Percentiles rank a stretch among this genome's conserved stretches.
phyloP scores from a whole-genome alignment of 345 rosid species.

The Boechera retrofracta region DNA sequence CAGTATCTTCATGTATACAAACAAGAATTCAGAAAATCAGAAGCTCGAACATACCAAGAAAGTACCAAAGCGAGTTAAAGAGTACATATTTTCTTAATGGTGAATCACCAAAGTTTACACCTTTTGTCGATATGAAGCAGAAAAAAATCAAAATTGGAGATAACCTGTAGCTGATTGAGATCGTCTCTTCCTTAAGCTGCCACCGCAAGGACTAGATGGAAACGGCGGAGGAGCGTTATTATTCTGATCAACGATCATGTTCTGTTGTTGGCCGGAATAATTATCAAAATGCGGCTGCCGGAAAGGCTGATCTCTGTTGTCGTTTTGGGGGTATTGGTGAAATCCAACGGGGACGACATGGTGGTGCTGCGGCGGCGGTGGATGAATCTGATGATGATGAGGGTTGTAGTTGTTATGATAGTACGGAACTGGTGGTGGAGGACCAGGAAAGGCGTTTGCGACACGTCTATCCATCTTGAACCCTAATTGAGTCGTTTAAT shows the following conservation, averaged over 20 bases:
- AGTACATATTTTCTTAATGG: not conserved
- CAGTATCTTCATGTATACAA: slow-evolving; percentile 50
- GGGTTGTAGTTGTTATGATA: slow-evolving; percentile 42
- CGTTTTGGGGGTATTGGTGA: slow-evolving; percentile 41
- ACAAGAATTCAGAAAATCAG: not conserved
- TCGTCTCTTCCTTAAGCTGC: slow-evolving; percentile 56
- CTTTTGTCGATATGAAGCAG: not conserved
- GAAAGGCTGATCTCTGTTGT: slow-evolving; percentile 43
- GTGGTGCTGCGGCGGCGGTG: slow-evolving; percentile 38
- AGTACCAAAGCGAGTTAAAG: not conserved
- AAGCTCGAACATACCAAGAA: slow-evolving; percentile 1
- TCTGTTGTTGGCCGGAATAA: slow-evolving; percentile 43
- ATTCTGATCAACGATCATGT: slow-evolving; percentile 44
- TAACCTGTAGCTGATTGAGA: slow-evolving; percentile 49
- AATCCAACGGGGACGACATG: slow-evolving; percentile 39
- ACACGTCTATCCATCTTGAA: slow-evolving; percentile 37
- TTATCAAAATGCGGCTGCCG: slow-evolving; percentile 45
- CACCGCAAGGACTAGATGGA: slow-evolving; percentile 42
- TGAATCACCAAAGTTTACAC: slow-evolving; percentile 9
- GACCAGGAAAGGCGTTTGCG: slow-evolving; percentile 33
- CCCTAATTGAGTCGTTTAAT: not conserved
- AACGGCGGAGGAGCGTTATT: slow-evolving; percentile 40
- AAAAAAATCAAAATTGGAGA: slow-evolving; percentile 4
- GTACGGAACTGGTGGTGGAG: slow-evolving; percentile 41
- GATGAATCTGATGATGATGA: slow-evolving; percentile 42